These are phyloP conservation scores for Nannizziopsis arthrosporioides DNA, from an alignment of 2,329 filamentous ascomycete species.

Conservation along the genomic window DNA sequence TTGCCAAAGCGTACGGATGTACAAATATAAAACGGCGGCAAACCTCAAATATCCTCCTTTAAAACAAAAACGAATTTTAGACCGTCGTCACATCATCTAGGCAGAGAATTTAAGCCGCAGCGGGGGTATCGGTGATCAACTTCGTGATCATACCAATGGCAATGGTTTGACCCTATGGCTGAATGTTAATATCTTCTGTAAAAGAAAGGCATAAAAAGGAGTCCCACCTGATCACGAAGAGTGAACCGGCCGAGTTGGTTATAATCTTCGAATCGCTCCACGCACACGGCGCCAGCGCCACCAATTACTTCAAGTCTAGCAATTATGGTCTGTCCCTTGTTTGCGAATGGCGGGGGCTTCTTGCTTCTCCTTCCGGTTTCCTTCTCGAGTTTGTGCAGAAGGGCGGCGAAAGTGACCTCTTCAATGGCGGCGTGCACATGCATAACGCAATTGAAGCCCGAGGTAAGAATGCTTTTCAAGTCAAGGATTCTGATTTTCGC, in stretches of 20 bases:
- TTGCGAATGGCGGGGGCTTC: conserved; percentile 81
- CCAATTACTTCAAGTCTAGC: conserved; percentile 79
- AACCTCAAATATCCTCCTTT: too few species aligned
- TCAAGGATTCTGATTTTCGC: conserved; percentile 94
- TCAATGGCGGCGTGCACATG: conserved; percentile 97
- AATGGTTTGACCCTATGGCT: conserved; percentile 81
- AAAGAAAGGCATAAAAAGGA: conserved; percentile 19
- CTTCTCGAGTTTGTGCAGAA: conserved; percentile 91
- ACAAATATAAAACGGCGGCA: too few species aligned
- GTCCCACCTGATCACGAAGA: conserved; percentile 66
- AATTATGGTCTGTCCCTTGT: conserved; percentile 69
- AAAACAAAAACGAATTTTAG: too few species aligned
- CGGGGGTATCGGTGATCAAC: conserved; percentile 48
- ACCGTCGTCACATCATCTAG: not conserved
- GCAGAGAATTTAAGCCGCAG: conserved; percentile 1
- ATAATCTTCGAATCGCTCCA: conserved; percentile 93
- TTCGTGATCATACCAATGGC: conserved; percentile 99
- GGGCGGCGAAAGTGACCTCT: conserved; percentile 79
- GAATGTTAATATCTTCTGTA: conserved; percentile 13
- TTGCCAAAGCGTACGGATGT: too few species aligned
- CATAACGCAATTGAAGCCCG: conserved; percentile 94
- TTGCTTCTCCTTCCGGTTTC: conserved; percentile 90
- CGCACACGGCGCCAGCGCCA: conserved; percentile 74
- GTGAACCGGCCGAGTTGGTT: conserved; percentile 87
- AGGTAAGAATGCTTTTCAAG: conserved; percentile 82